Conservation (phyloP, 768 basidiomycete genomes). For the Tephrocybe sp. region DNA sequence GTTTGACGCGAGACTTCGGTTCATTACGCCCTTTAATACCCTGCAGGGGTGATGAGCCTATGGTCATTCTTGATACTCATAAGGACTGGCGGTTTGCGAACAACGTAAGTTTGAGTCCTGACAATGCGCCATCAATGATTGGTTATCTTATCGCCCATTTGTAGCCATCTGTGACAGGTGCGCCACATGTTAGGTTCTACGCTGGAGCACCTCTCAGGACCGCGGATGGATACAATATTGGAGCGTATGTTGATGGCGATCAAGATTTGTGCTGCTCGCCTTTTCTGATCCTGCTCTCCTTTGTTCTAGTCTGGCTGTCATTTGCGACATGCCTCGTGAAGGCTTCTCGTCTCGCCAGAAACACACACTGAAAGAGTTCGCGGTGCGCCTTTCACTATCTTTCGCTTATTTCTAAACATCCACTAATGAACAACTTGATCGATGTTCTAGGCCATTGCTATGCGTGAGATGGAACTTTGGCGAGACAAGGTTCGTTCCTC, state of each 20-base stretch:
- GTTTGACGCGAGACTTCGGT: background rate
- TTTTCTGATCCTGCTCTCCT: background rate
- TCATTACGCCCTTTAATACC: constrained; percentile 3
- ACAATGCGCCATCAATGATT: background rate
- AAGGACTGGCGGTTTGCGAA: constrained; percentile 87
- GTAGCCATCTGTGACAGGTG: constrained; percentile 70
- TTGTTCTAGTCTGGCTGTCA: constrained; percentile 64
- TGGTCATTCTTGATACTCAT: constrained; percentile 76
- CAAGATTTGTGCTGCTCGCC: background rate
- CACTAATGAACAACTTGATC: background rate
- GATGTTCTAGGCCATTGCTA: constrained; percentile 63
- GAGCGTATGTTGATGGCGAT: constrained; percentile 50
- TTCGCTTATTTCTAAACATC: background rate
- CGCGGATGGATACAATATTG: constrained; percentile 87
- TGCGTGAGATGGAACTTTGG: constrained; percentile 97
- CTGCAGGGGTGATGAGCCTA: constrained; percentile 78
- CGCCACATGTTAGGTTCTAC: constrained; percentile 80
- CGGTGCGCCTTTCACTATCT: constrained; percentile 51
- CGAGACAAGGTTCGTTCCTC: constrained; percentile 74
- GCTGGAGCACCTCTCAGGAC: constrained; percentile 91
- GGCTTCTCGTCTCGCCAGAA: constrained; percentile 89
- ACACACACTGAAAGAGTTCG: constrained; percentile 94
- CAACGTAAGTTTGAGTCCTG: constrained; percentile 62
- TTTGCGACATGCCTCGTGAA: constrained; percentile 78
- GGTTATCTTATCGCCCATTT: background rate